Base-by-base conservation (phyloP, 352 stramenopile species). In the Globisporangium cylindrosporum region DNA sequence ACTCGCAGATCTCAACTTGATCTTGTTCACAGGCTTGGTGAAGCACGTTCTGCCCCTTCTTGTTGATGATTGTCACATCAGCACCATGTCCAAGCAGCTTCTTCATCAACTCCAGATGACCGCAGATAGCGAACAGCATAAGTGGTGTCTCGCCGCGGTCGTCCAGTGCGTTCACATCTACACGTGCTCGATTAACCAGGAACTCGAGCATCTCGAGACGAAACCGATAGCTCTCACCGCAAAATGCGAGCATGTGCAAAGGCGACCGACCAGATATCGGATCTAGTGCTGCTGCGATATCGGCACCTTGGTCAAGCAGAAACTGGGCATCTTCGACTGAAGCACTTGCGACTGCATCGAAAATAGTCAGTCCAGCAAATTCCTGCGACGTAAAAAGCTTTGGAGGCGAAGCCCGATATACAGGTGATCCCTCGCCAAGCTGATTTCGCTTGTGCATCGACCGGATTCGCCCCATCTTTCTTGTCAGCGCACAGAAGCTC, bases 201-300 rank as follows among this genome's bases (percentile, higher is more conserved):
- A 90, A 93, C 4, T 73, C 71, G 22, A 93, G 74, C 73, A 91
- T 79, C 32, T 78, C 74, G 8, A 80, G 62, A 3, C 82, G 76
- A 8, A 76, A 76, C 1, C 72, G 71, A 27, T 82, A 73, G 41
- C 64, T 81, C 60, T 86, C 84, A 1, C 70, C 73, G 43, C 78
- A 88, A 65, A 88, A 87, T 2, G 84, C 78, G 22, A 92, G 68
- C 71, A 87, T 59, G 34, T 92, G 82, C 18, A 92, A 68, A 1
- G 81, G 76, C 27, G 76, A 81, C 10, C 84, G 82, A 15, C 77
- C 68, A 12, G 76, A 80, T 34, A 71, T 75, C 0, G 79, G 69
- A 43, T 92, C 82, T 1, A 78, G n/a, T 4, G 55, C 66, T 24
- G 62, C 66, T 25, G 63, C 64, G 8, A 90, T 51, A 54, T 92